phyloP scores from a whole-genome alignment of 2,329 filamentous ascomycete genomes.

The Zymoseptoria ardabiliae region DNA sequence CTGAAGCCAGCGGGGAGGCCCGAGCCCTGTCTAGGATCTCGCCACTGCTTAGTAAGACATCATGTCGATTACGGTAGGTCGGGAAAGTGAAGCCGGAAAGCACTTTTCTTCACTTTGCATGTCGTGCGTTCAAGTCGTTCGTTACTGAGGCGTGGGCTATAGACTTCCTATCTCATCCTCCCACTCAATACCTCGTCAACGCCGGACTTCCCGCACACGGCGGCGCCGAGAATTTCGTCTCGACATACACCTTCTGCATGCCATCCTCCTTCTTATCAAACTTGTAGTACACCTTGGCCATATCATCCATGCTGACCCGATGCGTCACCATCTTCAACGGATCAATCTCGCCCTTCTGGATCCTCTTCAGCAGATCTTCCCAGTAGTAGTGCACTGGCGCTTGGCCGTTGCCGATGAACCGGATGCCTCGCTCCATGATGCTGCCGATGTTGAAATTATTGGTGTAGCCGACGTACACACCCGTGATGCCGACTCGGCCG shows the following conservation, averaged over 20 bases:
- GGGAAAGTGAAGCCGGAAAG: too few relatives aligned
- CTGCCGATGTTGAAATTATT: constrained; percentile 80
- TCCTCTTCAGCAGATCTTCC: constrained; percentile 63
- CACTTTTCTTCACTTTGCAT: too few relatives aligned
- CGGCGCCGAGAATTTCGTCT: constrained; percentile 52
- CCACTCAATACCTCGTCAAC: constrained; percentile 39
- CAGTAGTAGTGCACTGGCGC: constrained; percentile 78
- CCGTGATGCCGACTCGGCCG: constrained; percentile 70
- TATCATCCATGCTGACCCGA: constrained; percentile 50
- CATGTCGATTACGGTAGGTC: too few relatives aligned
- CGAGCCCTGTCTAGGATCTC: too few relatives aligned
- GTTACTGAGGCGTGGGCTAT: neutral
- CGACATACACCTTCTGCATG: constrained; percentile 74
- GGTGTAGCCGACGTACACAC: constrained; percentile 59
- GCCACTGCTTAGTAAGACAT: too few relatives aligned
- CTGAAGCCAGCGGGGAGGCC: too few relatives aligned
- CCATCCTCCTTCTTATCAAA: constrained; percentile 65
- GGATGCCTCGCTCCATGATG: constrained; percentile 79
- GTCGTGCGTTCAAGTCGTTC: neutral
- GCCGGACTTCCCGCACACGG: constrained; percentile 44
- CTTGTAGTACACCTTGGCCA: constrained; percentile 47
- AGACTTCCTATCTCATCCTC: neutral
- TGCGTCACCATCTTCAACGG: constrained; percentile 76
- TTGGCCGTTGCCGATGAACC: constrained; percentile 63
- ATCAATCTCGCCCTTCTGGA: constrained; percentile 62